Evolutionary conservation across 2,329 filamentous ascomycete species (phyloP).

Genomic region (Aspergillus brunneoviolaceus): DNA sequence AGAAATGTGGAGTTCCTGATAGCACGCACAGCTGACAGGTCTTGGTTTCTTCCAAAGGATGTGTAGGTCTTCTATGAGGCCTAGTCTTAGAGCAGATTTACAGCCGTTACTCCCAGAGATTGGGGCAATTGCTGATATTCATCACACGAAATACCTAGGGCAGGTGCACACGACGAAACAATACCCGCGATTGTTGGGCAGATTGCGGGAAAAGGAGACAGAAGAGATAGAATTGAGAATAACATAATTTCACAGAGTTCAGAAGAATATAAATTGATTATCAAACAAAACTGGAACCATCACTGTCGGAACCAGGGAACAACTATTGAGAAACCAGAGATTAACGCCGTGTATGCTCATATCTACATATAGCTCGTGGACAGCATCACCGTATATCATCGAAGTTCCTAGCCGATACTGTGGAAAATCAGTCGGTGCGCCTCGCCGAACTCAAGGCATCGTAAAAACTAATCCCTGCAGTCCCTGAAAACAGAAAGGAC

Average conservation of each 20-base stretch:
- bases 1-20: too few relatives aligned
- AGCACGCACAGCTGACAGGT: too few relatives aligned
- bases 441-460: conserved; percentile 25
- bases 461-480: conserved; percentile 29
- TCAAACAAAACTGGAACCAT: conserved; percentile 22
- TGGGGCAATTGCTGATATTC: background rate
- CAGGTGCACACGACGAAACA: too few relatives aligned
- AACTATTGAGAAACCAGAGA: conserved; percentile 22
- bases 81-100: too few relatives aligned
- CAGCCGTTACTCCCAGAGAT: background rate
- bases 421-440: conserved; percentile 23
- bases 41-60: too few relatives aligned
- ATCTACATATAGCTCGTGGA: conserved; percentile 40
- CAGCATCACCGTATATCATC: conserved; percentile 36
- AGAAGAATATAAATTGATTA: conserved; percentile 21
- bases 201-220: background rate
- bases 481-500: conserved; percentile 21
- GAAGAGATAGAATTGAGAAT: background rate
- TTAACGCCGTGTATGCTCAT: conserved; percentile 42
- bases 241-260: conserved; percentile 16
- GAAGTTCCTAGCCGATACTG: conserved; percentile 24
- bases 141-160: too few relatives aligned
- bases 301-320: conserved; percentile 20
- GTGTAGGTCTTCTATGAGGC: too few relatives aligned
- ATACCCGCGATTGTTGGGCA: background rate